phyloP scores from a whole-genome alignment of 352 stramenopile species.

The Globisporangium uncinulatum region DNA sequence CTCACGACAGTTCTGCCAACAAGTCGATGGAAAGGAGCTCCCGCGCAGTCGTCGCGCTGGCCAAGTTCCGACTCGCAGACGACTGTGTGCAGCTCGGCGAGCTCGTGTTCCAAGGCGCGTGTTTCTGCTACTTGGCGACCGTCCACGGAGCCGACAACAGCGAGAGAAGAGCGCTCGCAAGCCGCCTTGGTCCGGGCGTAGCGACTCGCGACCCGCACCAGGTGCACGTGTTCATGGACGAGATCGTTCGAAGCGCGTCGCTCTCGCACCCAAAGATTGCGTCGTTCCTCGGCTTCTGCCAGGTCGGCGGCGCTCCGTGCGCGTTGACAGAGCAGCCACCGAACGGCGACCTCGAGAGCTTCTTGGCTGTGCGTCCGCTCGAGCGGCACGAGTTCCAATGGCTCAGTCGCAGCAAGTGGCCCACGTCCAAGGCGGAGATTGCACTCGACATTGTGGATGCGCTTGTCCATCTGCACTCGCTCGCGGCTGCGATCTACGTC shows the following conservation, averaged over 20 bases:
- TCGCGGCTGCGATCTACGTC: constrained; percentile 33
- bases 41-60: neutral
- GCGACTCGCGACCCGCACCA: constrained; percentile 5
- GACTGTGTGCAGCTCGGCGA: neutral
- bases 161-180: constrained; percentile 8
- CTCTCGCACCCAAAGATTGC: constrained; percentile 31
- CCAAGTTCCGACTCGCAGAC: constrained; percentile 1
- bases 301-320: constrained; percentile 16
- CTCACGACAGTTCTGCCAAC: too few relatives aligned
- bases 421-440: constrained; percentile 60
- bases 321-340: constrained; percentile 42
- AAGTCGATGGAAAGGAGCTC: too few relatives aligned
- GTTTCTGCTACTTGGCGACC: constrained; percentile 2
- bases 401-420: constrained; percentile 18
- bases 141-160: neutral
- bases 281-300: constrained; percentile 31
- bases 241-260: constrained; percentile 22
- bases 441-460: constrained; percentile 63
- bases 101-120: neutral
- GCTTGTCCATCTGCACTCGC: constrained; percentile 66
- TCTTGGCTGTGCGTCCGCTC: constrained; percentile 22
- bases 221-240: constrained; percentile 21
- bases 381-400: constrained; percentile 24
- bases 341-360: constrained; percentile 28
- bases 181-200: constrained; percentile 18